Evolutionary conservation across 495 filamentous ascomycete genomes (phyloP), one percentile per base, ranked within the genome.

Genomic region (Penicillium mononematosum): DNA sequence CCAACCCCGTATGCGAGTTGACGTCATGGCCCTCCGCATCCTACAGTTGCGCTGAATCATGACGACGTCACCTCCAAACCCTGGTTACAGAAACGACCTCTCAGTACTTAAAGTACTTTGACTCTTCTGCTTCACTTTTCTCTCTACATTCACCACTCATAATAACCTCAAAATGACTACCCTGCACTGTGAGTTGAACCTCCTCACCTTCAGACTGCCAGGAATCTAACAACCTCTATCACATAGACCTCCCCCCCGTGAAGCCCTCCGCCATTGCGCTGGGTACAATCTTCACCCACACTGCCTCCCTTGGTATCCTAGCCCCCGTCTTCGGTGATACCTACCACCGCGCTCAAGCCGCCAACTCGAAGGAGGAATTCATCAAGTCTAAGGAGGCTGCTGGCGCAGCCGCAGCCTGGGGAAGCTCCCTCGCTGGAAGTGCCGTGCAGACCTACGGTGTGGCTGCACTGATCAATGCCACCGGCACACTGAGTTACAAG

Each of bases 201-300:
- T 16, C 46, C 39, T 46, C 22, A 38, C 31, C n/a, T 42, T 8
- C 36, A 41, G 19, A 42, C 4, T 45, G 20, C 3, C 20, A 24
- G 27, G n/a, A 61, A 39, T 24, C 38, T 45, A 59, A 53, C 31
- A 55, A 38, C n/a, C 29, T 11, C 10, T 34, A 34, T 11, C 3
- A 34, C 24, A 17, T 51, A 96, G 91, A 97, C 69, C 85, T 98
- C 58, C 94, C 94, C 63, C 82, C 94, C 43, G 94, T 98, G 66
- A 98, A 96, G 86, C 94, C 94, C 48, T 97, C 93, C 48, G 94
- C 94, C 59, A 96, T 98, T 68, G 94, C 93, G 61, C 83, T 97
- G 63, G 94, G 94, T 74, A 96, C 94, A 41, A 72, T 90, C 72
- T 98, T 96, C 85, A 96, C 88, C 80, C 93, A 98, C 76, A 86